Conservation (phyloP, 306 rosid genomes). For the Betula pendula region DNA sequence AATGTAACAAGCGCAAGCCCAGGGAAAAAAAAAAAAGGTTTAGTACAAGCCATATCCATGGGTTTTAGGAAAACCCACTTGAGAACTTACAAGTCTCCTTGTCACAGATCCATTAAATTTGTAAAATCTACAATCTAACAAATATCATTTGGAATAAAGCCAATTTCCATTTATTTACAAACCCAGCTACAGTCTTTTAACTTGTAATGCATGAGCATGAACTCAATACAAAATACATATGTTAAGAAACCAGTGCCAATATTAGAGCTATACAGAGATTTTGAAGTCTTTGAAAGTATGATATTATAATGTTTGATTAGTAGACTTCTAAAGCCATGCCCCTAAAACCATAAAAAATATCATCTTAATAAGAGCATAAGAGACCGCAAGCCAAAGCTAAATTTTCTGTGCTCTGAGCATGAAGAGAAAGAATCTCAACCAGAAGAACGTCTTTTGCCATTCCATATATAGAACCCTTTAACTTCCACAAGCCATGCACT, state of each 20-base stretch:
- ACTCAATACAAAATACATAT: not conserved
- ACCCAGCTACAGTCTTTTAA: not conserved
- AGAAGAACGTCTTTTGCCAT: not conserved
- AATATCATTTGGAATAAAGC: not conserved
- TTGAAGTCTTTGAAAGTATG: not conserved
- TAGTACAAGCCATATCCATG: not conserved
- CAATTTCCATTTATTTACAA: not conserved
- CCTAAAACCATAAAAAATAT: not conserved
- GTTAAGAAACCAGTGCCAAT: not conserved
- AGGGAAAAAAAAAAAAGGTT: too few species aligned
- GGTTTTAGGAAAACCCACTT: not conserved
- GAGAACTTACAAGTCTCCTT: not conserved
- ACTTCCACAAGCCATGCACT: constrained; percentile 88
- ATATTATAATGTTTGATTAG: not conserved
- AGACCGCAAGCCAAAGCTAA: not conserved
- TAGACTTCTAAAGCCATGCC: not conserved
- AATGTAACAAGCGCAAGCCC: too few species aligned
- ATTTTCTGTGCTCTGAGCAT: not conserved
- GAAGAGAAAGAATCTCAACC: not conserved
- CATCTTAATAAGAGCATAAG: not conserved
- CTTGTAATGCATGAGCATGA: not conserved
- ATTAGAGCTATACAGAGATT: constrained; percentile 33
- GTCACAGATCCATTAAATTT: not conserved
- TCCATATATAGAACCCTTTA: constrained; percentile 14
- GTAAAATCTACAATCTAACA: not conserved